Percentiles rank a stretch among this genome's conserved stretches.
Evolutionary conservation across 1,284 basidiomycete genomes (phyloP).

Genomic region (Sphaerobolus stellatus): DNA sequence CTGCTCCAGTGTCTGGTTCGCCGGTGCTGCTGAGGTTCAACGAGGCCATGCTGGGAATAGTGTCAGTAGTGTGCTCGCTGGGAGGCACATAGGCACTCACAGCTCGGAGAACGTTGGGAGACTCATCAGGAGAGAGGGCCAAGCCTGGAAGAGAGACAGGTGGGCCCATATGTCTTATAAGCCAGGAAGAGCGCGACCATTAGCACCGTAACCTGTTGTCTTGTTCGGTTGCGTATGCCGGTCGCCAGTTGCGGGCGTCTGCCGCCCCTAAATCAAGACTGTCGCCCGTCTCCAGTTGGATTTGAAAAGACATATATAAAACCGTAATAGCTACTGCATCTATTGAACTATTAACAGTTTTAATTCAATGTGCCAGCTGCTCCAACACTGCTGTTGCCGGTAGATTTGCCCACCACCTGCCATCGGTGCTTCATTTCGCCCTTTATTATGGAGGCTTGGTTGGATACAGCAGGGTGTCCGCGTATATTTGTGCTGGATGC

Average conservation of each 20-base stretch:
- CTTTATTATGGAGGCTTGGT: too few species aligned
- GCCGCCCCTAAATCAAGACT: too few species aligned
- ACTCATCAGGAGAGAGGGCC: neutral
- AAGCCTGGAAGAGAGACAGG: neutral
- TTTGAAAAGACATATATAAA: too few species aligned
- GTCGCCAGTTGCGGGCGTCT: neutral
- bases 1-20: neutral
- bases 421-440: too few species aligned
- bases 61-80: neutral
- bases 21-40: conserved; percentile 6
- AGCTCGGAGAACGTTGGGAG: conserved; percentile 14
- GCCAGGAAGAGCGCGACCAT: conserved; percentile 4
- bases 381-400: too few species aligned
- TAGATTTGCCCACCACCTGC: too few species aligned
- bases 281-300: too few species aligned
- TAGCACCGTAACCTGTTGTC: conserved; percentile 11
- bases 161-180: neutral
- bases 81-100: neutral
- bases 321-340: too few species aligned
- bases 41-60: conserved; percentile 8
- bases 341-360: too few species aligned
- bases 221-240: conserved; percentile 7
- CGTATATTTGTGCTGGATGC: too few species aligned
- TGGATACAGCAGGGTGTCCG: too few species aligned
- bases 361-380: too few species aligned